phyloP scores from a whole-genome alignment of 2,329 filamentous ascomycete species.

The Passalora sequoiae region DNA sequence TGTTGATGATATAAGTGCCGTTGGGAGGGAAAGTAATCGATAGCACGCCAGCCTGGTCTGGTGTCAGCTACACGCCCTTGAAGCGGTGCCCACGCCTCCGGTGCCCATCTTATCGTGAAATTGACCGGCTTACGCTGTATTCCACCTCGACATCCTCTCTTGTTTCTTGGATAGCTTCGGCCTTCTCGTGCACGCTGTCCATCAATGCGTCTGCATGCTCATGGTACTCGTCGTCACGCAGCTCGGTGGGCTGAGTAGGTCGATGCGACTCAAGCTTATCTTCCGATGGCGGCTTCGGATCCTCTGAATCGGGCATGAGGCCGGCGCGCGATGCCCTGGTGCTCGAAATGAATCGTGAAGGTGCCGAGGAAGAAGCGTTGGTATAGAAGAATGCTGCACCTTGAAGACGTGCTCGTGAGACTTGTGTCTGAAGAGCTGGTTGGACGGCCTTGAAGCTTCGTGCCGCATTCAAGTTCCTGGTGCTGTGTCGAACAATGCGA shows the following conservation, averaged over 20 bases:
- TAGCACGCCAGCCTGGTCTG: slow-evolving; percentile 71
- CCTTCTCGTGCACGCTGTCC: slow-evolving; percentile 49
- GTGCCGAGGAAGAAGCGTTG: too few species aligned
- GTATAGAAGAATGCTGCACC: too few species aligned
- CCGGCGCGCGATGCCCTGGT: slow-evolving; percentile 23
- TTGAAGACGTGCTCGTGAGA: too few species aligned
- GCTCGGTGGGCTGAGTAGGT: slow-evolving; percentile 52
- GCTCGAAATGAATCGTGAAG: slow-evolving; percentile 22
- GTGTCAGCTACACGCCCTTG: slow-evolving; percentile 12
- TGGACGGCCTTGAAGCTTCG: too few species aligned
- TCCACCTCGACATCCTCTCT: slow-evolving; percentile 79
- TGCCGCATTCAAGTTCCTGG: too few species aligned
- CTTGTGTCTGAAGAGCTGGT: too few species aligned
- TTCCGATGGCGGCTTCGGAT: slow-evolving; percentile 38
- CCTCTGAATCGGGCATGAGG: slow-evolving; percentile 41
- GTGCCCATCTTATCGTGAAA: slow-evolving; percentile 19
- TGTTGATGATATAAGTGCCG: slow-evolving; percentile 93
- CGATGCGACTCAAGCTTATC: slow-evolving; percentile 31
- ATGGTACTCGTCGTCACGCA: slow-evolving; percentile 70
- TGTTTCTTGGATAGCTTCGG: slow-evolving; percentile 72
- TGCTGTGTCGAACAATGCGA: too few species aligned
- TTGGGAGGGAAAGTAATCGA: slow-evolving; percentile 63
- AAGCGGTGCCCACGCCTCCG: too few species aligned
- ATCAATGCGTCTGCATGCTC: slow-evolving; percentile 72
- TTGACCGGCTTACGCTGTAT: slow-evolving; percentile 77